These are phyloP conservation scores for Lentinula raphanica DNA, from an alignment of 768 basidiomycete species.

Conservation along the genomic window DNA sequence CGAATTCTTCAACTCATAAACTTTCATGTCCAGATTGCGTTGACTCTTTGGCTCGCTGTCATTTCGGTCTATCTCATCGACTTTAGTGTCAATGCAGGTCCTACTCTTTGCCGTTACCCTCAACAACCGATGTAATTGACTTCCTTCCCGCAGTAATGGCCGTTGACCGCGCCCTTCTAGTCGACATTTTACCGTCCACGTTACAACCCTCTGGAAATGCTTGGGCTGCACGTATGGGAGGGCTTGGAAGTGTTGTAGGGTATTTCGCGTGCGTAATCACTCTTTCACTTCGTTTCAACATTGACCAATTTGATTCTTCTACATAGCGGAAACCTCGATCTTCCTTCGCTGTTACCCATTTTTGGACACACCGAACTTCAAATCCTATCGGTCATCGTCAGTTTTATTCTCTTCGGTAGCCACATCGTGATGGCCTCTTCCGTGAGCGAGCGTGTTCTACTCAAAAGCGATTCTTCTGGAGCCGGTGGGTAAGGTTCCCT, in stretches of 20 bases:
- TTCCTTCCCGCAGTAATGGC: conserved; percentile 62
- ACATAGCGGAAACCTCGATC: conserved; percentile 82
- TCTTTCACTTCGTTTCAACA: background rate
- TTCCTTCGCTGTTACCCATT: conserved; percentile 65
- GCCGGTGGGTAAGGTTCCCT: conserved; percentile 12
- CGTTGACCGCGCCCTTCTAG: conserved; percentile 83
- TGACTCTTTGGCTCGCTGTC: conserved; percentile 68
- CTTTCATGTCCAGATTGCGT: conserved; percentile 39
- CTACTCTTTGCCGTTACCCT: background rate
- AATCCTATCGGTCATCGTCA: conserved; percentile 73
- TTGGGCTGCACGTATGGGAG: conserved; percentile 93
- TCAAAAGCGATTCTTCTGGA: conserved; percentile 20
- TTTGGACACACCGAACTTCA: conserved; percentile 78
- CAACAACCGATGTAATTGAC: background rate
- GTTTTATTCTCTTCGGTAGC: conserved; percentile 55
- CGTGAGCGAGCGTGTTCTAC: conserved; percentile 72
- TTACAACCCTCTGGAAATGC: conserved; percentile 85
- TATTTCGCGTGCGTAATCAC: conserved; percentile 72
- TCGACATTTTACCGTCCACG: conserved; percentile 73
- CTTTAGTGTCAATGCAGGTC: conserved; percentile 57
- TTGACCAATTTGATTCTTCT: background rate
- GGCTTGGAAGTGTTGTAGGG: conserved; percentile 78
- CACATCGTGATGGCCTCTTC: conserved; percentile 57
- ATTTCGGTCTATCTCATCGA: conserved; percentile 63
- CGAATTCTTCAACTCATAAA: background rate